Evolutionary conservation across 208 protist species (phyloP).

Genomic region (Tetramitus jugosus): DNA sequence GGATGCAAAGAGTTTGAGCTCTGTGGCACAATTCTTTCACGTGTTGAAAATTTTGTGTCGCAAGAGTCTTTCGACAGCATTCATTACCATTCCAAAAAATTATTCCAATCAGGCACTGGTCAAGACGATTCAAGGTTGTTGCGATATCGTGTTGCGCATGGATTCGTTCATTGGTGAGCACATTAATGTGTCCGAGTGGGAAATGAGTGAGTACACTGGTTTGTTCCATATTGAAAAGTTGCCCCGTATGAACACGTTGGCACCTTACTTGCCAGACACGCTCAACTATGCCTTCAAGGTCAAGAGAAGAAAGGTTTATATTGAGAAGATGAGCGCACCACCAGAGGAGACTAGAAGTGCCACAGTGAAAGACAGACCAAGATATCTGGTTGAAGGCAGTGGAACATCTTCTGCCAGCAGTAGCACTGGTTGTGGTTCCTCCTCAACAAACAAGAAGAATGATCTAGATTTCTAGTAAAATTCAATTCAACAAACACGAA

Average conservation of each 20-base stretch:
- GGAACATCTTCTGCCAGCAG: too few species aligned
- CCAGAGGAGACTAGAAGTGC: constrained; percentile 6
- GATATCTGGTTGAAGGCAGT: too few species aligned
- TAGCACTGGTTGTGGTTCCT: too few species aligned
- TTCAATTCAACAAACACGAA: too few species aligned
- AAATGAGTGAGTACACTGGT: constrained; percentile 12
- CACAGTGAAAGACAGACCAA: neutral
- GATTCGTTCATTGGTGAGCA: neutral
- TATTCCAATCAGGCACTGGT: too few species aligned
- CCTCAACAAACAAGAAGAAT: too few species aligned
- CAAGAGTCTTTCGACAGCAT: neutral
- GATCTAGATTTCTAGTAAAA: too few species aligned
- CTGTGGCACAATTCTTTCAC: neutral
- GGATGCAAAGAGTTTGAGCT: too few species aligned
- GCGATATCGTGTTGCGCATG: neutral
- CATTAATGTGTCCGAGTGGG: neutral
- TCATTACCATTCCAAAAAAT: neutral
- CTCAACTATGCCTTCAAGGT: constrained; percentile 15
- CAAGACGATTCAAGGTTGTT: neutral
- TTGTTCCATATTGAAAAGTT: neutral
- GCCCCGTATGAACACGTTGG: neutral
- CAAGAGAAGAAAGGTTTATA: constrained; percentile 19
- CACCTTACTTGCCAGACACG: constrained; percentile 3
- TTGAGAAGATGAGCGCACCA: constrained; percentile 13
- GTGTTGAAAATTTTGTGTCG: neutral